Percentiles rank a stretch among this genome's conserved stretches.
phyloP scores from a whole-genome alignment of 306 rosid species.

The Ceratonia siliqua region DNA sequence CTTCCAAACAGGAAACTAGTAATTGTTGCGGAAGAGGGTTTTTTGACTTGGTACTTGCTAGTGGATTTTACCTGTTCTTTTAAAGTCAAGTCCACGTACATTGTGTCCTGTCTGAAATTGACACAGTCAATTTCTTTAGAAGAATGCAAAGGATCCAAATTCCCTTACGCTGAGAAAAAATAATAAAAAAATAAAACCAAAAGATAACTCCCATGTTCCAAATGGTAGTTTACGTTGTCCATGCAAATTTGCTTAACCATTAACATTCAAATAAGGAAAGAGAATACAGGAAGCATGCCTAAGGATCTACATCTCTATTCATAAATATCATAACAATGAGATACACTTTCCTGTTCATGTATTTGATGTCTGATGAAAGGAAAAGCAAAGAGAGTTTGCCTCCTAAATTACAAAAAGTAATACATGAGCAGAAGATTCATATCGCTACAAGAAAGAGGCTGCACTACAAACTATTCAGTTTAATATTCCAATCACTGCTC shows the following conservation, averaged over 20 bases:
- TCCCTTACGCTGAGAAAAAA: not conserved
- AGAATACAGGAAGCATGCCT: not conserved
- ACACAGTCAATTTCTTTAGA: too few species aligned
- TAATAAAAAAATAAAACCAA: not conserved
- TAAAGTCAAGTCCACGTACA: too few species aligned
- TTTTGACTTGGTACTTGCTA: too few species aligned
- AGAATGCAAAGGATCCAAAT: too few species aligned
- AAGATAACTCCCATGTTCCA: not conserved
- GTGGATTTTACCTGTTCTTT: too few species aligned
- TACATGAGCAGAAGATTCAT: slow-evolving; percentile 45
- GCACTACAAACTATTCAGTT: slow-evolving; percentile 37
- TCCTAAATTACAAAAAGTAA: slow-evolving; percentile 45
- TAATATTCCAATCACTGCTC: slow-evolving; percentile 50
- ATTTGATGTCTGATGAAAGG: slow-evolving; percentile 45
- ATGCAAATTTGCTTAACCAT: slow-evolving; percentile 4
- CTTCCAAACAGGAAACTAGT: too few species aligned
- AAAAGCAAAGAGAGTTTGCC: slow-evolving; percentile 83
- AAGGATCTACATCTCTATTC: slow-evolving; percentile 28
- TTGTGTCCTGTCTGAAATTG: too few species aligned
- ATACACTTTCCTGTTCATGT: slow-evolving; percentile 44
- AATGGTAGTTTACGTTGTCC: not conserved
- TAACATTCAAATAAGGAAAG: not conserved
- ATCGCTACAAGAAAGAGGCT: slow-evolving; percentile 27
- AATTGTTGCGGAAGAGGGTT: too few species aligned
- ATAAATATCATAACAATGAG: slow-evolving; percentile 29